Conservation (phyloP, 257 asterid species). For the Buddleja alternifolia region DNA sequence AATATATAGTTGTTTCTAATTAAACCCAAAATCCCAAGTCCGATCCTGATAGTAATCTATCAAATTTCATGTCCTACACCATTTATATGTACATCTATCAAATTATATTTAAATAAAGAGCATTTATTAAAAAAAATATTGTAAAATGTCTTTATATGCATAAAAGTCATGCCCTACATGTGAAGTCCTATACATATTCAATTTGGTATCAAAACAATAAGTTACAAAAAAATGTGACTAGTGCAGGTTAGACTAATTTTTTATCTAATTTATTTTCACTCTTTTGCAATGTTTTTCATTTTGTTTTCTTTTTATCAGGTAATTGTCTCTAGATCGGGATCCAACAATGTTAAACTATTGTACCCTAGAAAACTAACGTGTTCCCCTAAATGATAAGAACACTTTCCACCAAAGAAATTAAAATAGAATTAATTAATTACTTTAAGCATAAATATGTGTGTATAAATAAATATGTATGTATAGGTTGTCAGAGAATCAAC, state of each 20-base stretch:
- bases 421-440: too few species aligned
- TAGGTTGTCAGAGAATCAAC: neutral
- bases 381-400: constrained; percentile 30
- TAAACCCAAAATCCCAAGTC: too few species aligned
- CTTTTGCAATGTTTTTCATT: neutral
- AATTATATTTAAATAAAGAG: constrained; percentile 1
- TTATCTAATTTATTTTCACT: neutral
- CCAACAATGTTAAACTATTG: constrained; percentile 24
- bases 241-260: neutral
- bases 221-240: neutral
- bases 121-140: neutral
- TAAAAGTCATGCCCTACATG: constrained; percentile 15
- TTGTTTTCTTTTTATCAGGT: neutral
- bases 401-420: neutral
- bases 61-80: constrained; percentile 11
- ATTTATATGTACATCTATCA: constrained; percentile 8
- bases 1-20: too few species aligned
- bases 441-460: neutral
- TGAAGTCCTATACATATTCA: constrained; percentile 11
- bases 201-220: constrained; percentile 2
- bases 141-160: neutral
- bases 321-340: constrained; percentile 29
- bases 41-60: too few species aligned
- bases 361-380: constrained; percentile 22
- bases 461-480: too few species aligned